Evolutionary conservation across 1,284 basidiomycete genomes (phyloP).

Genomic region (Ustilago nuda): DNA sequence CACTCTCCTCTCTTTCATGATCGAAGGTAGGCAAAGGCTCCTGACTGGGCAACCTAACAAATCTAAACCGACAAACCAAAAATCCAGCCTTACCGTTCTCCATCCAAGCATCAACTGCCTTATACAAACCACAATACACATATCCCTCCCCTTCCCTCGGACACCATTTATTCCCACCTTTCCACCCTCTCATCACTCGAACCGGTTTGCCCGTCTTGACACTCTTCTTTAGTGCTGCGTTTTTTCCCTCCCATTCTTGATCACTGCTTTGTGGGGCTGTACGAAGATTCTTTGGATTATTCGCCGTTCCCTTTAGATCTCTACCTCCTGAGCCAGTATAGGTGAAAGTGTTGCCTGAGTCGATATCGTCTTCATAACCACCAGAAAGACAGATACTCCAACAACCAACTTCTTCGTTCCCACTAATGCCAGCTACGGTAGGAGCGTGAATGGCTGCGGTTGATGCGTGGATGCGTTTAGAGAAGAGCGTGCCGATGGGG

Average conservation of each 20-base stretch:
- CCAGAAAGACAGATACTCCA: constrained; percentile 84
- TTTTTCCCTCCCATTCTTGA: constrained; percentile 81
- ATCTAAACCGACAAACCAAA: constrained; percentile 40
- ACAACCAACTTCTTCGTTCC: constrained; percentile 75
- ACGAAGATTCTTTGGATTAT: constrained; percentile 79
- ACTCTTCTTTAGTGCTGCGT: constrained; percentile 77
- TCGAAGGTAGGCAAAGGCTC: constrained; percentile 36
- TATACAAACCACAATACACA: constrained; percentile 85
- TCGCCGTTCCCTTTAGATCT: constrained; percentile 81
- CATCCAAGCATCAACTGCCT: constrained; percentile 72
- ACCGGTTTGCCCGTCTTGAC: constrained; percentile 80
- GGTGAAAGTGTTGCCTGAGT: constrained; percentile 82
- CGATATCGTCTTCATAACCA: constrained; percentile 83
- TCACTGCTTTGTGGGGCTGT: constrained; percentile 84
- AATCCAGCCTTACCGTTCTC: constrained; percentile 45
- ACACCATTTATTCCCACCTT: constrained; percentile 73
- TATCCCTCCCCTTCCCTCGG: constrained; percentile 73
- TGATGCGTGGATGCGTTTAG: constrained; percentile 47
- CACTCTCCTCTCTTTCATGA: constrained; percentile 7
- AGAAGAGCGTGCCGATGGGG: constrained; percentile 45
- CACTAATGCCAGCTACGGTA: constrained; percentile 81
- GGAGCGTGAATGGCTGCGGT: constrained; percentile 71
- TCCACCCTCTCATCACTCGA: constrained; percentile 84
- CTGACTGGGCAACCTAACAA: constrained; percentile 26
- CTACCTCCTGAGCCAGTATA: constrained; percentile 76